These are phyloP conservation scores for Kitagawia praeruptora DNA, from an alignment of 129 eudicot species.

Conservation along the genomic window DNA sequence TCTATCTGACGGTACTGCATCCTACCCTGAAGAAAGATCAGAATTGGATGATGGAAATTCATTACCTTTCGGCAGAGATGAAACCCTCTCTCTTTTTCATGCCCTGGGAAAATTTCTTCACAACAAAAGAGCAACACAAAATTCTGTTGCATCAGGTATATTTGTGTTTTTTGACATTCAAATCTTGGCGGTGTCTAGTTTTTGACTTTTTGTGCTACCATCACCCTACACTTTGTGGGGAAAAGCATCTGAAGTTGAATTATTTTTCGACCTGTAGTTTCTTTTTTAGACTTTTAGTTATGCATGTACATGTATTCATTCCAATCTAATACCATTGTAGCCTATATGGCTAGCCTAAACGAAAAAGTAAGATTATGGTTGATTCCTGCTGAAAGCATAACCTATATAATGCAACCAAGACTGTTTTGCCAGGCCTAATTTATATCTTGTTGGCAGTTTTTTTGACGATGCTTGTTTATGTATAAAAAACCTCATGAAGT, in stretches of 20 bases:
- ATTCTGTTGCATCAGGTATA: constrained; percentile 41
- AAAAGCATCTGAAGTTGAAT: background rate
- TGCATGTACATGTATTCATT: background rate
- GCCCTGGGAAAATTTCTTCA: constrained; percentile 93
- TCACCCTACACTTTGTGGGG: background rate
- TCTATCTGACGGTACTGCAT: constrained; percentile 10
- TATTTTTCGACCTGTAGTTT: background rate
- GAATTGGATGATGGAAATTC: constrained; percentile 28
- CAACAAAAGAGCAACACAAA: constrained; percentile 71
- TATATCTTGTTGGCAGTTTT: background rate
- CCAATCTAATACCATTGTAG: background rate
- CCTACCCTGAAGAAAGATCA: constrained; percentile 18
- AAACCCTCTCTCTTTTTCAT: constrained; percentile 82
- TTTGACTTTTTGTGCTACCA: background rate
- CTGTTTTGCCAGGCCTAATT: background rate
- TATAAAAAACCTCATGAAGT: background rate
- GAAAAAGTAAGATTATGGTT: background rate
- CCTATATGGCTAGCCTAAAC: background rate
- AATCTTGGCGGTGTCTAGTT: background rate
- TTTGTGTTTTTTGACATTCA: background rate
- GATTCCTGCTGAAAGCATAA: background rate
- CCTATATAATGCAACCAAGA: background rate
- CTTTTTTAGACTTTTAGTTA: background rate
- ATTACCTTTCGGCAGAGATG: constrained; percentile 79
- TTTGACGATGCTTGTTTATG: background rate